Evolutionary conservation across 306 rosid genomes (phyloP), one percentile per base, ranked within the genome.

Genomic region (Styphnolobium japonicum): DNA sequence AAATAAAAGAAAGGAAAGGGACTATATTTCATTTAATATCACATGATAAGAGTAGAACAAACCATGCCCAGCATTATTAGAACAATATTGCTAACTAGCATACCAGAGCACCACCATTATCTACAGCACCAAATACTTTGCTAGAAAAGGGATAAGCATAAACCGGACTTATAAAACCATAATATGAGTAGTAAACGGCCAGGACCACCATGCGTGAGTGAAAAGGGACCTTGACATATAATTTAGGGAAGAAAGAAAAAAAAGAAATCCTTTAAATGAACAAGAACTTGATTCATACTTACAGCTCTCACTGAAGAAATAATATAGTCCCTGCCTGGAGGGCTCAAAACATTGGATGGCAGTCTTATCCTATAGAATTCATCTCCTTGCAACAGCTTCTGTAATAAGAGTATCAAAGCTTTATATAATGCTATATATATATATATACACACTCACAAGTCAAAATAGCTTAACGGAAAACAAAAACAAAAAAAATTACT

Each of bases 271-370:
- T 37, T 55, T 39, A 72, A 55, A 21, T 37, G 14, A 25, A 55
- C 25, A 73, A 74, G 5, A 68, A 73, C 53, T 27, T 19, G 18
- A 78, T 42, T 78, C 52, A 57, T 37, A 83, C 95, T 92, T 75
- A 89, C 98, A 29, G 98, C 96, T 87, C 92, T 95, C 79, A 92
- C 93, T 0, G 98, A 92, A 18, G 98, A 95, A 70, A 88, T 80
- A 73, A 91, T 86, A 66, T 83, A 87, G 37, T 88, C 93, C 81
- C 84, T 81, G 33, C 93, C 97, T 1, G 97, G 90, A 69, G 98
- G 86, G 71, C 73, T 85, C 84, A 84, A 76, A 64, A 90, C 93
- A 86, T 88, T 90, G 80, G 96, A 92, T 39, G 97, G 91, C 89
- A 95, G 72, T 80, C 98, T 92, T 67, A 95, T 92, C 82, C 71